phyloP scores from a whole-genome alignment of 768 basidiomycete genomes.

The Pisolithus sp. region DNA sequence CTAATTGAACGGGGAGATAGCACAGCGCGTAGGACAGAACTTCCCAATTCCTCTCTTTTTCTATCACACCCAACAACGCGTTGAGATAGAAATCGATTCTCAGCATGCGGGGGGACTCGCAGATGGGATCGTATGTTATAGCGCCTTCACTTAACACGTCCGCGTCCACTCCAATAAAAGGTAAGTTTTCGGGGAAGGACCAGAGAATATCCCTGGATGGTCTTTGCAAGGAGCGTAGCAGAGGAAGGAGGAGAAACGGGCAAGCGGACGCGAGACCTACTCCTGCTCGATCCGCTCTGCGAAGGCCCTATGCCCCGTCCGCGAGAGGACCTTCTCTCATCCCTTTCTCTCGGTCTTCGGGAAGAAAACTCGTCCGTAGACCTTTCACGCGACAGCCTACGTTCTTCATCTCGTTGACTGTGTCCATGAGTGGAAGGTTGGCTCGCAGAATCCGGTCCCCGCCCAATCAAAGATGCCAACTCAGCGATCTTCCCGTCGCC shows the following conservation, averaged over 20 bases:
- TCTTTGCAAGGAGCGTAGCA: slow-evolving; percentile 25
- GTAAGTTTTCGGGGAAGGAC: slow-evolving; percentile 59
- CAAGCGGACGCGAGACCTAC: slow-evolving; percentile 50
- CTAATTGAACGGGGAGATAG: slow-evolving; percentile 83
- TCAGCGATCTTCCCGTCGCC: slow-evolving; percentile 48
- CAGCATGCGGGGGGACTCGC: slow-evolving; percentile 43
- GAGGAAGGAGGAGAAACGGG: slow-evolving; percentile 22
- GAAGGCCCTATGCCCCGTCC: slow-evolving; percentile 43
- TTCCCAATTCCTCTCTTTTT: slow-evolving; percentile 84
- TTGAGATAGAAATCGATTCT: slow-evolving; percentile 71
- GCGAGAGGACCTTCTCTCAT: slow-evolving; percentile 45
- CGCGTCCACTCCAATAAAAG: slow-evolving; percentile 48
- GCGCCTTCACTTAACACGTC: slow-evolving; percentile 65
- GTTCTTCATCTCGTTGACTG: slow-evolving; percentile 20
- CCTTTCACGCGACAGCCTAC: slow-evolving; percentile 15
- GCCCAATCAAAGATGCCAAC: slow-evolving; percentile 60
- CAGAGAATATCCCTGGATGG: slow-evolving; percentile 46
- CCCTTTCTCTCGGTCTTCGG: slow-evolving; percentile 46
- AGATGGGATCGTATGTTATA: slow-evolving; percentile 54
- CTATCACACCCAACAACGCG: slow-evolving; percentile 57
- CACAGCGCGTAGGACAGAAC: slow-evolving; percentile 86
- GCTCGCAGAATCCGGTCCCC: slow-evolving; percentile 28
- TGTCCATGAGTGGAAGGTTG: slow-evolving; percentile 2
- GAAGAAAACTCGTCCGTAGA: slow-evolving; percentile 22
- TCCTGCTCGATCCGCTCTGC: slow-evolving; percentile 47